Evolutionary conservation across 164 flowering plant genomes (phyloP).

Genomic region (Macadamia tetraphylla): DNA sequence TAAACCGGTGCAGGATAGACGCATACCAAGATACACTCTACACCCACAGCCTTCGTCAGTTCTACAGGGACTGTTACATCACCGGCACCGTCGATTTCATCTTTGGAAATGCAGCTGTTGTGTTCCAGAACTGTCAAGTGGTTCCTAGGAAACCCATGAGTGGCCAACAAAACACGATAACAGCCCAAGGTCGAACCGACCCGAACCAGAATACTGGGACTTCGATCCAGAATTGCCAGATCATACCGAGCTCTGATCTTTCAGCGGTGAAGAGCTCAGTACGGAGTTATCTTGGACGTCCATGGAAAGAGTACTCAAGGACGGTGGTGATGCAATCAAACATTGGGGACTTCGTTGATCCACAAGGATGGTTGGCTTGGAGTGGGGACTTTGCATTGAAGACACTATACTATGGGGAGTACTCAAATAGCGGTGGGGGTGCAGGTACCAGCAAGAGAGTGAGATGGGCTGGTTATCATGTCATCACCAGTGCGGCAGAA

Average conservation of each 20-base stretch:
- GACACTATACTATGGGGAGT: conserved; percentile 25
- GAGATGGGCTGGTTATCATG: conserved; percentile 25
- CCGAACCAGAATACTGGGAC: conserved; percentile 34
- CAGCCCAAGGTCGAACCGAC: conserved; percentile 38
- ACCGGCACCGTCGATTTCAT: conserved; percentile 33
- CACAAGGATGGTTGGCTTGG: conserved; percentile 22
- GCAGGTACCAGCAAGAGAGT: conserved; percentile 18
- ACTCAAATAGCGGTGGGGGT: conserved; percentile 19
- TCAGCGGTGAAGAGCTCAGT: conserved; percentile 14
- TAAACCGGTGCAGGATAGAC: conserved; percentile 26
- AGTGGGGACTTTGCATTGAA: conserved; percentile 5
- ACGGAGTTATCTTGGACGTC: conserved; percentile 18
- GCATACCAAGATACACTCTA: conserved; percentile 36
- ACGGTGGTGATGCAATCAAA: conserved; percentile 18
- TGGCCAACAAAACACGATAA: conserved; percentile 29
- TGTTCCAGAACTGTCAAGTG: conserved; percentile 25
- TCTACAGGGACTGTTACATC: conserved; percentile 24
- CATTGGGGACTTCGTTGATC: conserved; percentile 14
- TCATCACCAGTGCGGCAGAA: conserved; percentile 13
- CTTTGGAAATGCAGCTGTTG: conserved; percentile 31
- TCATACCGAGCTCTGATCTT: conserved; percentile 25
- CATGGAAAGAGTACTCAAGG: conserved; percentile 24
- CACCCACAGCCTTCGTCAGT: conserved; percentile 24
- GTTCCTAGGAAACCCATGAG: conserved; percentile 21
- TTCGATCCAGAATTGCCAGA: conserved; percentile 26